A percentile compares a stretch with the other conserved stretches of the same genome.
Evolutionary conservation across 148 eudicot species (phyloP).

Genomic region (Rhododendron ovatum): DNA sequence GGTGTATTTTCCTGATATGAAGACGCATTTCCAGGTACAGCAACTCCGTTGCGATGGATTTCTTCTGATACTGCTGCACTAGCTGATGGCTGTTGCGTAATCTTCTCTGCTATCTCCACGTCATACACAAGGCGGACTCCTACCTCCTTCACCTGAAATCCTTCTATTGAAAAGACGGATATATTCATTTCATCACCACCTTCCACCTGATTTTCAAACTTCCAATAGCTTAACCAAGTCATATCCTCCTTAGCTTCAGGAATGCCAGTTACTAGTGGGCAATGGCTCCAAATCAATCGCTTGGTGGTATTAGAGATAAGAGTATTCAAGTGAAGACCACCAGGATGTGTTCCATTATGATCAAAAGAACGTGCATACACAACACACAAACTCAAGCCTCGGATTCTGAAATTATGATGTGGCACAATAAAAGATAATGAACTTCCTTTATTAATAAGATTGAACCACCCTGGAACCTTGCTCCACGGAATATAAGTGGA

Average conservation of each 20-base stretch:
- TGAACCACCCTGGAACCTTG: background rate
- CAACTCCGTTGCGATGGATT: background rate
- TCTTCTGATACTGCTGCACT: background rate
- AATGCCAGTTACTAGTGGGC: background rate
- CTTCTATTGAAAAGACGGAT: background rate
- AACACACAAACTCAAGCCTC: background rate
- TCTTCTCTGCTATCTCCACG: background rate
- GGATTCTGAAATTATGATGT: background rate
- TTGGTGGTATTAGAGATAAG: background rate
- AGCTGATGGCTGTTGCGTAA: background rate
- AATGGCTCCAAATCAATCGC: background rate
- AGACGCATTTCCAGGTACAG: background rate
- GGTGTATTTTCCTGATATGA: background rate
- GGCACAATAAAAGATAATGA: background rate
- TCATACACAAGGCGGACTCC: background rate
- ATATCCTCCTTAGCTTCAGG: background rate
- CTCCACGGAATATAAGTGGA: background rate
- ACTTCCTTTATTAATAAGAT: background rate
- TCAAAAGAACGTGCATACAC: background rate
- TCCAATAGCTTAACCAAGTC: conserved; percentile 4
- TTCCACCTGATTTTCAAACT: background rate
- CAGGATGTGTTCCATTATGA: too few relatives aligned
- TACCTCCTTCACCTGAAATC: background rate
- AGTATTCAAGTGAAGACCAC: background rate
- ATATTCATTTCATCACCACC: conserved; percentile 2